These are phyloP conservation scores for Microbotryum violaceum DNA, from an alignment of 1,284 basidiomycete genomes.

Conservation along the genomic window DNA sequence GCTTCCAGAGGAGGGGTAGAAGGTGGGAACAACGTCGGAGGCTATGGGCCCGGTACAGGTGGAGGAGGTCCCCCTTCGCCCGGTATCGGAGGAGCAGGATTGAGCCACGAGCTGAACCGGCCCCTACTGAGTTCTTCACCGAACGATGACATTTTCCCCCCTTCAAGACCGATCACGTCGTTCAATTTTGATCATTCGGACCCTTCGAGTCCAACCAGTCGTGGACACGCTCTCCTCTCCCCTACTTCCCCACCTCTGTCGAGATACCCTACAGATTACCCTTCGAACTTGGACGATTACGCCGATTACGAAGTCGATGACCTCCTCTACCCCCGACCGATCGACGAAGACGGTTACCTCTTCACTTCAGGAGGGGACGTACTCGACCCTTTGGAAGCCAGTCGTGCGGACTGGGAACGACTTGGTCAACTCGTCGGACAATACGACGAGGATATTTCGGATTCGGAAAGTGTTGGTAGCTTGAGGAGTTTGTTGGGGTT, in stretches of 20 bases:
- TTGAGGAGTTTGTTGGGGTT: slow-evolving; percentile 29
- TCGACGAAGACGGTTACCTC: neutral
- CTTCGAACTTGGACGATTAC: slow-evolving; percentile 7
- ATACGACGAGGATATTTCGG: slow-evolving; percentile 30
- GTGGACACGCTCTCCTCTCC: neutral
- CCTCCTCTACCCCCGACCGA: slow-evolving; percentile 6
- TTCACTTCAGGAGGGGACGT: too few species aligned
- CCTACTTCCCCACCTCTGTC: neutral
- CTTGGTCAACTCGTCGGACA: slow-evolving; percentile 33
- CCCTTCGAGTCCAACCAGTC: slow-evolving; percentile 13
- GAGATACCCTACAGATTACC: too few species aligned
- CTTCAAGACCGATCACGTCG: slow-evolving; percentile 39
- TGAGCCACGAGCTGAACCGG: neutral
- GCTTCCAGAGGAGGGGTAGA: neutral
- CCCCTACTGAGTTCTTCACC: slow-evolving; percentile 1
- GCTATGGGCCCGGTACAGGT: neutral
- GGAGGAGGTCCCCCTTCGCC: neutral
- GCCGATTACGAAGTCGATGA: slow-evolving; percentile 26
- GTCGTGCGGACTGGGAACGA: slow-evolving; percentile 33
- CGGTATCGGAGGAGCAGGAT: neutral
- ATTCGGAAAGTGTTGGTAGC: slow-evolving; percentile 33
- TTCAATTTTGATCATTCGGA: slow-evolving; percentile 34
- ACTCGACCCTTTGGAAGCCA: slow-evolving; percentile 20
- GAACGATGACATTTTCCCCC: slow-evolving; percentile 48
- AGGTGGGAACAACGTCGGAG: neutral